Base-by-base conservation (phyloP, 139 green algal species). In the Volvox reticuliferus region DNA sequence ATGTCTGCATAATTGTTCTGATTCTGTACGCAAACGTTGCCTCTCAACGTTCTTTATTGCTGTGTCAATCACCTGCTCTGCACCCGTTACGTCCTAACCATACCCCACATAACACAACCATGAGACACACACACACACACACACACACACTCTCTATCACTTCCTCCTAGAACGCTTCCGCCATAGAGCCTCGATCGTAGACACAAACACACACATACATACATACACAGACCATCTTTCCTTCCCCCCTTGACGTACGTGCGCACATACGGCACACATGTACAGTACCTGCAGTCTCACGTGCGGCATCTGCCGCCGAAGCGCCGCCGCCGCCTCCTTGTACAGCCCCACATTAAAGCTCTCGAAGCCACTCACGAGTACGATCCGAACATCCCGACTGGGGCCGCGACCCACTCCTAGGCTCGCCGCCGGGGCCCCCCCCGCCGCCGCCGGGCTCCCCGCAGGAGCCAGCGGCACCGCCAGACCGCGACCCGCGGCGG, bases 361-460 rank as follows among this genome's bases (percentile, higher is more conserved):
- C 93, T 99, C 98, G 85, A 99, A 99, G 9, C 98, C 98, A n/a
- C 95, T 97, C 30, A 99, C 93, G 33, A 99, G 93, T 61, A 99
- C 98, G 71, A 99, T 97, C 33, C 94, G 93, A 14, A 96, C 93
- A n/a, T 82, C 71, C 33, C 33, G 79, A 76, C 50, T 44, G 65
- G 32, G 19, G 1, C 65, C 90, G 62, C 75, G 30, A 69, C 77
- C 28, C 22, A 67, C 19, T 22, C 65, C 82, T 19, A 20, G n/a
- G 22, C 55, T 21, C 85, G 77, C n/a, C 14, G 77, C 63, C 79
- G 26, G 26, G 9, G 37, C 35, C 1, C 68, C 61, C 24, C 0
- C 33, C 20, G 35, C 32, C 35, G 65, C 89, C 28, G 30, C 24
- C 9, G 22, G 33, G 83, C 76, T 67, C 68, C 2, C 69, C 13